phyloP scores from a whole-genome alignment of 2,329 filamentous ascomycete species.

The Beauveria sp. region DNA sequence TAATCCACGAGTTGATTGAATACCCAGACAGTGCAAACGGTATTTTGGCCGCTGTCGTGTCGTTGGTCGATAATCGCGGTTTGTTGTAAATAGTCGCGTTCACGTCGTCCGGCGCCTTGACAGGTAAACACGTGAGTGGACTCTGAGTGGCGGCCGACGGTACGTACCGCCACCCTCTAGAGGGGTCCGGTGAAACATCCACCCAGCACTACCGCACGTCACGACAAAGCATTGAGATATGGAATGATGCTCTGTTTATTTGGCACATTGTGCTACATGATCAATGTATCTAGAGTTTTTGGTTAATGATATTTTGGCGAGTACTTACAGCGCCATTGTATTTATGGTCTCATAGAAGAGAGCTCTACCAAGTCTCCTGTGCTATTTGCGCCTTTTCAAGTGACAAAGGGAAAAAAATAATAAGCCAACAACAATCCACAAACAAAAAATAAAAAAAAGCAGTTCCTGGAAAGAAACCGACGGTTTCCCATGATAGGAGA shows the following conservation, averaged over 20 bases:
- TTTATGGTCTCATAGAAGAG: slow-evolving; percentile 2
- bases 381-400: slow-evolving; percentile 6
- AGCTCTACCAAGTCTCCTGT: background rate
- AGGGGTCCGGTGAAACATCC: background rate
- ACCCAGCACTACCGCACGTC: background rate
- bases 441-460: background rate
- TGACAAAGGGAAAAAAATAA: slow-evolving; percentile 23
- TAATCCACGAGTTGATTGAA: background rate
- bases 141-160: background rate
- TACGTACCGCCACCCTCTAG: slow-evolving; percentile 1
- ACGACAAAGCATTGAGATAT: too few species aligned
- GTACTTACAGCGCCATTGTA: background rate
- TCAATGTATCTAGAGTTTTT: too few species aligned
- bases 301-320: background rate
- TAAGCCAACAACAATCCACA: slow-evolving; percentile 17
- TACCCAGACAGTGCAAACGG: background rate
- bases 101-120: slow-evolving; percentile 3
- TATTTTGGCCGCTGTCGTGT: background rate
- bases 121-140: slow-evolving; percentile 10
- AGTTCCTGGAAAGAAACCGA: background rate
- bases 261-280: too few species aligned
- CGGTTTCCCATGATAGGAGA: background rate
- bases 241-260: too few species aligned
- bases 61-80: slow-evolving; percentile 3
- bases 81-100: slow-evolving; percentile 8